A percentile compares a stretch with the other conserved stretches of the same genome.
These are phyloP conservation scores for Lactarius tabidus DNA, from an alignment of 768 basidiomycete species.

Conservation along the genomic window DNA sequence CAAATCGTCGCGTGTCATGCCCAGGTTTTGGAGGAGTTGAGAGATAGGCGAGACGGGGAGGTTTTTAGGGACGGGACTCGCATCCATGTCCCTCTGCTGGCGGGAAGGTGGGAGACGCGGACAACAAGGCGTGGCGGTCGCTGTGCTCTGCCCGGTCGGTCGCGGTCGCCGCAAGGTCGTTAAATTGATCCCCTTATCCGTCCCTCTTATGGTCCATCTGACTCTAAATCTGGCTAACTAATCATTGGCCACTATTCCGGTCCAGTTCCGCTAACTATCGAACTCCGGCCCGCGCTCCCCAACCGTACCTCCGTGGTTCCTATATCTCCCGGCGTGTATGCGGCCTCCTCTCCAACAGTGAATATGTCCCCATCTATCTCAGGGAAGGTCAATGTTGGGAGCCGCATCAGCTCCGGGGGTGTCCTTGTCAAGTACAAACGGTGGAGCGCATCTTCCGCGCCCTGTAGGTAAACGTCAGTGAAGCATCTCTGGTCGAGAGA, in stretches of 20 bases:
- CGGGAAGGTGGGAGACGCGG: background rate
- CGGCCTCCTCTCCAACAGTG: constrained; percentile 40
- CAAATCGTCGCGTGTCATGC: constrained; percentile 75
- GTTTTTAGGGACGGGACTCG: background rate
- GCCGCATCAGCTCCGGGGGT: constrained; percentile 59
- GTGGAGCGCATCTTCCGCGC: constrained; percentile 81
- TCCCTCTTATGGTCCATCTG: background rate
- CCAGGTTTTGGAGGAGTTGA: constrained; percentile 63
- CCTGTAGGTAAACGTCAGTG: constrained; percentile 39
- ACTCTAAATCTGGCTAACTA: background rate
- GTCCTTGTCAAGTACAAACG: constrained; percentile 78
- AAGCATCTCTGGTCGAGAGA: constrained; percentile 6
- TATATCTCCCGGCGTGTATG: constrained; percentile 52
- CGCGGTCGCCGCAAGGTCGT: background rate
- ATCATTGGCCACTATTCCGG: background rate
- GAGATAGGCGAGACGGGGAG: constrained; percentile 58
- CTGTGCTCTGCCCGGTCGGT: background rate
- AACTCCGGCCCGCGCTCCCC: constrained; percentile 62
- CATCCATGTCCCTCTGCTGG: constrained; percentile 11
- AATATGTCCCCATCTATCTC: constrained; percentile 51
- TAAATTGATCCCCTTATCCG: background rate
- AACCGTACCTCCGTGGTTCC: constrained; percentile 64
- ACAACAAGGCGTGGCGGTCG: background rate
- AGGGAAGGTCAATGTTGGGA: constrained; percentile 76
- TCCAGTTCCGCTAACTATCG: constrained; percentile 20